Evolutionary conservation across 192 early-diverging fungal species (phyloP).

Genomic region (Coemansia sp.): DNA sequence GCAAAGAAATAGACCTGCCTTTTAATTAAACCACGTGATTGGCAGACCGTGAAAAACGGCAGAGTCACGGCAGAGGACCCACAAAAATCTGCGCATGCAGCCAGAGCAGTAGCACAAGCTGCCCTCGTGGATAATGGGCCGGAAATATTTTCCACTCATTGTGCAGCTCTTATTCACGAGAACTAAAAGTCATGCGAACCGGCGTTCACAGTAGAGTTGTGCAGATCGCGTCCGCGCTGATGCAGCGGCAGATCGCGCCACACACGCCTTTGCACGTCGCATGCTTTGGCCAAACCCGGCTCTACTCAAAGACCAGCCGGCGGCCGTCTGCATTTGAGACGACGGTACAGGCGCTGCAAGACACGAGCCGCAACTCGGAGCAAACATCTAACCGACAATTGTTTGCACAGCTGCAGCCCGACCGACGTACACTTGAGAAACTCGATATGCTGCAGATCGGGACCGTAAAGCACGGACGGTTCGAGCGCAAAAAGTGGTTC

Average conservation of each 20-base stretch:
- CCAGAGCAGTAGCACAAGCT: background rate
- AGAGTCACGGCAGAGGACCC: background rate
- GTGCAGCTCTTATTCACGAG: background rate
- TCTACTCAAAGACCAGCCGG: background rate
- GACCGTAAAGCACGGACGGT: slow-evolving; percentile 40
- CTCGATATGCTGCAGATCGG: slow-evolving; percentile 45
- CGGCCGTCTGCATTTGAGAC: slow-evolving; percentile 20
- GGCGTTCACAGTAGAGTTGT: background rate
- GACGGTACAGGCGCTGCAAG: slow-evolving; percentile 28
- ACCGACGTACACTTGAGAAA: slow-evolving; percentile 32
- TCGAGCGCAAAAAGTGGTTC: slow-evolving; percentile 49
- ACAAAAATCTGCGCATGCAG: background rate
- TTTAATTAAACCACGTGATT: slow-evolving; percentile 7
- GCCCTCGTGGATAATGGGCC: background rate
- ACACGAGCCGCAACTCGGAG: slow-evolving; percentile 1
- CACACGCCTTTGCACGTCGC: background rate
- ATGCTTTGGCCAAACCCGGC: background rate
- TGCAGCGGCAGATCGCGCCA: slow-evolving; percentile 9
- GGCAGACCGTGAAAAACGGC: background rate
- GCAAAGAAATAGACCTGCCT: background rate
- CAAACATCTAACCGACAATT: slow-evolving; percentile 42
- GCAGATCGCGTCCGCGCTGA: background rate
- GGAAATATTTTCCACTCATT: background rate
- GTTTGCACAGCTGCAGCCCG: slow-evolving; percentile 38
- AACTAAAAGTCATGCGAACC: background rate